Percentiles rank a stretch among this genome's conserved stretches.
Evolutionary conservation across 306 rosid species (phyloP).

Genomic region (Trifolium fragiferum): DNA sequence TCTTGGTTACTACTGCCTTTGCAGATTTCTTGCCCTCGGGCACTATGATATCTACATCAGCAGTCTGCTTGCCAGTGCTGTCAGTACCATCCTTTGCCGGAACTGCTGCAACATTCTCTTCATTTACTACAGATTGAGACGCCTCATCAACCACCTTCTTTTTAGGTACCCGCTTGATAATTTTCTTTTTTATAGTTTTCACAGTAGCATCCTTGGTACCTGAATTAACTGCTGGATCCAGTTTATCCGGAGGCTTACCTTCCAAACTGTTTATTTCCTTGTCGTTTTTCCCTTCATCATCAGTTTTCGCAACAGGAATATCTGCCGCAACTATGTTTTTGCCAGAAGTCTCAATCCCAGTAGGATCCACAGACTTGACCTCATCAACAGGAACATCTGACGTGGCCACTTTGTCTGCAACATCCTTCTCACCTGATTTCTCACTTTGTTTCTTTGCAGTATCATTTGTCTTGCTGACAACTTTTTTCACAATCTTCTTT

Average conservation of each 20-base stretch:
- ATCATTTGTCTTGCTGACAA: conserved; percentile 55
- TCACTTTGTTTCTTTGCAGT: conserved; percentile 53
- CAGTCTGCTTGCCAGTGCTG: conserved; percentile 49
- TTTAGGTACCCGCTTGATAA: conserved; percentile 84
- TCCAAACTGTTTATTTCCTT: conserved; percentile 53
- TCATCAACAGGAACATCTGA: conserved; percentile 49
- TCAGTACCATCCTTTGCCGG: conserved; percentile 45
- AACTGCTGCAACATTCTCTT: conserved; percentile 42
- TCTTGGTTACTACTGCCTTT: conserved; percentile 49
- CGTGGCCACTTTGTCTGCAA: conserved; percentile 49
- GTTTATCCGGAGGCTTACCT: conserved; percentile 57
- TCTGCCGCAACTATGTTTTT: conserved; percentile 50
- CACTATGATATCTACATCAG: conserved; percentile 47
- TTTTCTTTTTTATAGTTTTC: conserved; percentile 73
- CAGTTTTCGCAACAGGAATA: conserved; percentile 52
- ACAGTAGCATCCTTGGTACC: conserved; percentile 47
- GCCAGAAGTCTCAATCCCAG: conserved; percentile 48
- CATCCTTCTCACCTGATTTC: conserved; percentile 54
- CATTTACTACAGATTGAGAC: conserved; percentile 49
- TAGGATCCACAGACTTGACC: conserved; percentile 51
- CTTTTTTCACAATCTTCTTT: conserved; percentile 82
- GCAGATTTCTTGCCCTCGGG: conserved; percentile 48
- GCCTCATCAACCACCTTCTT: conserved; percentile 63
- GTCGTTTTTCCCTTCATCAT: conserved; percentile 45
- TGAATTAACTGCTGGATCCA: conserved; percentile 52